Evolutionary conservation across 805 yeast species (phyloP), one percentile per base, ranked within the genome.

Genomic region (Cyberlindnera japonica): DNA sequence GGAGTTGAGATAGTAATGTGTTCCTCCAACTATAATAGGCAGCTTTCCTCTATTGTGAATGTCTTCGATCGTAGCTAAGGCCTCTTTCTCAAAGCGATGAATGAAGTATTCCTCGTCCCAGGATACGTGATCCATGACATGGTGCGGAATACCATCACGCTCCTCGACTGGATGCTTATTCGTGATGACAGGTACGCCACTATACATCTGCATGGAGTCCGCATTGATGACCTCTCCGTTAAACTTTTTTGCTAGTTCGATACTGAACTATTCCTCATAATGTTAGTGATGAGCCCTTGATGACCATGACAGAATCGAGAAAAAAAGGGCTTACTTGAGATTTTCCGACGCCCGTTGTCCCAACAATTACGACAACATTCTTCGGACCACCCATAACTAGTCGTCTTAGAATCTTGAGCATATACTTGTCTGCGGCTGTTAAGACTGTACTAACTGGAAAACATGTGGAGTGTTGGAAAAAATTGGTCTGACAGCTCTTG

Each of bases 341-440:
- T 57, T 91, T 91, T 0, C 99, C 99, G 11, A 89, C 97, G 0
- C 98, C 99, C 0, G 99, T 91, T 25, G 96, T 90, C 0, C 99
- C 99, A 4, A 85, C 83, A 14, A 86, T 75, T 13, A 87, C 78
- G 20, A 84, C 71, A 5, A 86, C 60, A 40, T 68, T 70, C 42
- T 54, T 57, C 14, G 48, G 42, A 3, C 31, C 41, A 5, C 54
- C 46, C 54, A 50, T 52, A 5, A 50, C 35, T 3, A 45, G 18
- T 5, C 30, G 30, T 27, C 18, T 27, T 8, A 27, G 18, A 6
- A 10, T 6, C 13, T 11, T 27, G 17, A 27, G 17, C 30, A 27
- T 27, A 15, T 6, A 27, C 12, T 22, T 22, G 24, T n/a, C n/a
- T n/a, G n/a, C n/a, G n/a, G n/a, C n/a, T n/a, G n/a, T n/a, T n/a